A percentile compares a stretch with the other conserved stretches of the same genome.
phyloP scores from a whole-genome alignment of 1,284 basidiomycete genomes.

The Laetiporus sulphureus region DNA sequence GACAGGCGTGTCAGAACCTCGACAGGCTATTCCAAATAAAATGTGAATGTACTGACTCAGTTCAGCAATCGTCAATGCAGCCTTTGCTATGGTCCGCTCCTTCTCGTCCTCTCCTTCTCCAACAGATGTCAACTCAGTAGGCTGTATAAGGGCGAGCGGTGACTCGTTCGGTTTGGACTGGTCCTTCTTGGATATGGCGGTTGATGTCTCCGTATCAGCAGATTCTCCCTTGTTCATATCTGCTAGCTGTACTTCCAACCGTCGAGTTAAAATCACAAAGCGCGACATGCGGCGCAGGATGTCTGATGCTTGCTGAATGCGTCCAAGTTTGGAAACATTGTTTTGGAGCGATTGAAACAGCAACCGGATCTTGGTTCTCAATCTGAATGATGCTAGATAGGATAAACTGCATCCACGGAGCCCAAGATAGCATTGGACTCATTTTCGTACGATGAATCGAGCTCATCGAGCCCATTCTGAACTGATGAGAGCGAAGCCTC shows the following conservation, averaged over 20 bases:
- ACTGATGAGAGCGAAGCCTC: slow-evolving; percentile 59
- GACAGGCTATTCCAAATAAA: no score
- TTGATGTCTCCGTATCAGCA: no score
- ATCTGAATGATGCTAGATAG: no score
- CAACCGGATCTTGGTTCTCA: slow-evolving; percentile 78
- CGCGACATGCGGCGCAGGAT: slow-evolving; percentile 77
- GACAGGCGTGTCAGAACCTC: no score
- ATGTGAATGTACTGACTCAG: slow-evolving; percentile 47
- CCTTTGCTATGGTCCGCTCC: slow-evolving; percentile 82
- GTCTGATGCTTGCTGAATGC: slow-evolving; percentile 76
- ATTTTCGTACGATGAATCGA: slow-evolving; percentile 71
- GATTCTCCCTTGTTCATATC: slow-evolving; percentile 41
- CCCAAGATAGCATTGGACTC: no score
- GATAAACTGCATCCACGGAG: no score
- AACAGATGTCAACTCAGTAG: no score
- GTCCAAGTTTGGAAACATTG: slow-evolving; percentile 66
- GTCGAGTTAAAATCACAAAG: slow-evolving; percentile 74
- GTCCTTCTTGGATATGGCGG: no score
- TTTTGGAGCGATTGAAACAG: slow-evolving; percentile 73
- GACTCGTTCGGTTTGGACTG: no score
- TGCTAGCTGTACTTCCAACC: slow-evolving; percentile 76
- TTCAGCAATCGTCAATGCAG: slow-evolving; percentile 86
- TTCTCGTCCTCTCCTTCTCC: slow-evolving; percentile 65
- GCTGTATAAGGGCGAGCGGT: no score
- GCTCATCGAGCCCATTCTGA: slow-evolving; percentile 55